phyloP scores from a whole-genome alignment of 1,284 basidiomycete species.

The Coriolopsis trogii region DNA sequence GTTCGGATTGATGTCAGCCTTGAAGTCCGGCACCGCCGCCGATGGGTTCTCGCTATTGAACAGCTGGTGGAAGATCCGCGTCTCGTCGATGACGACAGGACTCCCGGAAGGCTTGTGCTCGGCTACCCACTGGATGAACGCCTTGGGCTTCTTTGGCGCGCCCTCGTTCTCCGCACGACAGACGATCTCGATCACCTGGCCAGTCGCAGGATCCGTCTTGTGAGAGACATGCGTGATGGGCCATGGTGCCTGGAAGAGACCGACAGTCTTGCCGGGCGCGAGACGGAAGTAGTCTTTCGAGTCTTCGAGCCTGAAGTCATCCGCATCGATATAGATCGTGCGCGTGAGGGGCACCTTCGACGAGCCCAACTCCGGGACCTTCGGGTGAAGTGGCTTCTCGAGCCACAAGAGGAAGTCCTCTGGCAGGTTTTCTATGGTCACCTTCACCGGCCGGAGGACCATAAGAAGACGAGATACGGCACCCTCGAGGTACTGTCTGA shows the following conservation, averaged over 20 bases:
- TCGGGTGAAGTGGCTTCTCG: conserved; percentile 94
- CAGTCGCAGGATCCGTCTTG: conserved; percentile 73
- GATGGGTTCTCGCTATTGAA: conserved; percentile 95
- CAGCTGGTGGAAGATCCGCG: conserved; percentile 89
- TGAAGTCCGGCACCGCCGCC: conserved; percentile 68
- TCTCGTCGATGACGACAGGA: conserved; percentile 88
- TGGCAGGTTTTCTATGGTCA: conserved; percentile 89
- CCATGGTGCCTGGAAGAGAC: conserved; percentile 93
- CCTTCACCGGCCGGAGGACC: conserved; percentile 90
- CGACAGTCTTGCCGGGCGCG: conserved; percentile 96
- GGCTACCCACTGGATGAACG: conserved; percentile 98
- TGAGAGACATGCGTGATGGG: conserved; percentile 94
- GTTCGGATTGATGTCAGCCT: conserved; percentile 78
- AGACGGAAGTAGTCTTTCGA: conserved; percentile 97
- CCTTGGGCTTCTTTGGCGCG: conserved; percentile 82
- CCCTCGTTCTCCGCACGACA: conserved; percentile 77
- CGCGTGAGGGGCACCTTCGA: conserved; percentile 88
- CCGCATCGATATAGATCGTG: conserved; percentile 90
- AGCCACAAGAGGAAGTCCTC: conserved; percentile 86
- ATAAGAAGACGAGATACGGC: conserved; percentile 90
- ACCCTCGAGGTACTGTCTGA: conserved; percentile 91
- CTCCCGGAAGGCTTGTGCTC: conserved; percentile 79
- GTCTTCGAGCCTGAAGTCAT: conserved; percentile 93
- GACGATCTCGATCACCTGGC: conserved; percentile 79
- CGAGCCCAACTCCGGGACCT: conserved; percentile 86